Base-by-base conservation (phyloP, 495 filamentous ascomycete species). In the Penicillium riverlandense region DNA sequence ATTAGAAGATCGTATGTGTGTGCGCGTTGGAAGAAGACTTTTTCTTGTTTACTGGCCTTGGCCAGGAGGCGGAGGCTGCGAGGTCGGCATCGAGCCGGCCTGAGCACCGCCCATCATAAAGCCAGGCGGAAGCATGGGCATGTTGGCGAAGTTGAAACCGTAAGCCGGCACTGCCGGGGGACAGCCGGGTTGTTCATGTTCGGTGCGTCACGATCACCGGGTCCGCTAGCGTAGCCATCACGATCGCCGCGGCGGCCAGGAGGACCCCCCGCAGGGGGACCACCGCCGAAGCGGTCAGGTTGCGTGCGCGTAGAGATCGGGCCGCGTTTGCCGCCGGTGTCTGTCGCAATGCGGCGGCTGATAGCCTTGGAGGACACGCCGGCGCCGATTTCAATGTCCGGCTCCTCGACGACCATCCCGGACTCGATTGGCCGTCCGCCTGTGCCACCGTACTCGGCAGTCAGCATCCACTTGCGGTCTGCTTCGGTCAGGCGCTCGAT, bases 311-410 rank as follows among this genome's bases (percentile, higher is more conserved):
- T 80, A 1, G 84, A 88, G 41, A 84, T 81, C 11, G 84, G 83
- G 1, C 85, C 86, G 47, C 83, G 80, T 50, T 77, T 79, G 34
- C 85, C 85, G 28, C 81, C 81, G 48, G 82, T 82, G 55, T 88
- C 85, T 9, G 83, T 88, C 48, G 81, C 77, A 74, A 90, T 86
- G 13, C 88, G 85, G 44, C 86, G 74, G 57, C 84, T 88, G 51
- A 95, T 92, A 9, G 88, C 88, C 70, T 98, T 98, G 3, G 90
- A 96, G 5, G 90, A 96, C 10, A 97, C 94, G 40, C 92, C 92
- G 35, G 90, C 88, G 35, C 92, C 92, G 47, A 98, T 98, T 62
- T 98, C 92, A 52, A 98, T 98, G 59, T 98, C 92, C 7, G 92
- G 92, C 65, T 98, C 92, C 57, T 98, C 92, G 14, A 97, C 86